Evolutionary conservation across 306 rosid species (phyloP).

Genomic region (Hippophae rhamnoides): DNA sequence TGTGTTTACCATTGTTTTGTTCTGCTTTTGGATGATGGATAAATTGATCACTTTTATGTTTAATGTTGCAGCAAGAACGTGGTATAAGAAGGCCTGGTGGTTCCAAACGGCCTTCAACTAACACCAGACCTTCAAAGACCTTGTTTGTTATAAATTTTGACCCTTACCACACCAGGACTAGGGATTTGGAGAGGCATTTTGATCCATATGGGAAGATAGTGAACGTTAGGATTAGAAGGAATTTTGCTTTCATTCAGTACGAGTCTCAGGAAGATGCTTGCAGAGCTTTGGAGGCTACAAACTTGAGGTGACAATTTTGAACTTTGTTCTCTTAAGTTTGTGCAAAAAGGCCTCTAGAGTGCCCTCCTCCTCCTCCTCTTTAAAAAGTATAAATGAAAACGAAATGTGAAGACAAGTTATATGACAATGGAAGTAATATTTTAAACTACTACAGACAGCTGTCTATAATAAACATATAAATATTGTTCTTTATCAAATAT

Average conservation of each 20-base stretch:
- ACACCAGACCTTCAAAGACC: constrained; percentile 76
- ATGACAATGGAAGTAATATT: no score
- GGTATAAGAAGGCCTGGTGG: constrained; percentile 76
- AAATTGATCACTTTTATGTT: not conserved
- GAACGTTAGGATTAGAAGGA: constrained; percentile 89
- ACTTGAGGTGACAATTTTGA: constrained; percentile 54
- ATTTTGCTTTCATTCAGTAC: constrained; percentile 92
- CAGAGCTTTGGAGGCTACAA: constrained; percentile 83
- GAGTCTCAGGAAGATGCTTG: constrained; percentile 92
- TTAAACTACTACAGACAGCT: no score
- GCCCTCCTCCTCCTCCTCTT: no score
- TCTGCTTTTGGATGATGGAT: constrained; percentile 3
- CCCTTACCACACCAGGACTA: constrained; percentile 80
- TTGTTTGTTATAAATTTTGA: constrained; percentile 93
- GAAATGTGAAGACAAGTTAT: no score
- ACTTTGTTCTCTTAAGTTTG: not conserved
- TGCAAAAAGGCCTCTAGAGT: no score
- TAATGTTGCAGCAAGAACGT: constrained; percentile 68
- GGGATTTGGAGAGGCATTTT: constrained; percentile 96
- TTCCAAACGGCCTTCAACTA: constrained; percentile 66
- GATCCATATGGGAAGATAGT: constrained; percentile 88
- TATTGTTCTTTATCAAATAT: no score
- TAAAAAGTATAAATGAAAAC: no score
- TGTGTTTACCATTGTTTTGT: constrained; percentile 1
- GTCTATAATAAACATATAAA: no score